A percentile compares a stretch with the other conserved stretches of the same genome.
phyloP scores from a whole-genome alignment of 148 eudicot species.

The Chenopodium formosanum region DNA sequence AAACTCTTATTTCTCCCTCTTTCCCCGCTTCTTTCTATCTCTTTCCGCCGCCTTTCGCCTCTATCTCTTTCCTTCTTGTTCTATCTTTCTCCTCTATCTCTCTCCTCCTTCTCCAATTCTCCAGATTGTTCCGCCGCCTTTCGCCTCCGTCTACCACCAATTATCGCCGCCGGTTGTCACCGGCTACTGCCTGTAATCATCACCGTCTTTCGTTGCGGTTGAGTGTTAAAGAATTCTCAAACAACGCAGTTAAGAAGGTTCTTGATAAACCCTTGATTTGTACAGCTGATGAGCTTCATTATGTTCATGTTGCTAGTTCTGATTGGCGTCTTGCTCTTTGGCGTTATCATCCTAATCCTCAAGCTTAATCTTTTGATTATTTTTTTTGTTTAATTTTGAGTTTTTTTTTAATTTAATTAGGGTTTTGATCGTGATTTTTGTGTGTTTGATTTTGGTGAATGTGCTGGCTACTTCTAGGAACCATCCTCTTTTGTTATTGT shows the following conservation, averaged over 20 bases:
- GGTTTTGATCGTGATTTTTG: not conserved
- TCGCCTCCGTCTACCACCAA: slow-evolving; percentile 30
- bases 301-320: slow-evolving; percentile 60
- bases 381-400: too few relatives aligned
- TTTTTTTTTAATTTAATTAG: not conserved
- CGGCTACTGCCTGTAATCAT: slow-evolving; percentile 28
- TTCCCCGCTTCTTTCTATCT: not conserved
- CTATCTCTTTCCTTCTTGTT: not conserved
- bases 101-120: slow-evolving; percentile 28
- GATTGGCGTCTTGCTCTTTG: slow-evolving; percentile 91
- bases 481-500: slow-evolving; percentile 82
- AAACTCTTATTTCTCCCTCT: too few relatives aligned
- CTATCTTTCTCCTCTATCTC: too few relatives aligned
- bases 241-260: slow-evolving; percentile 39
- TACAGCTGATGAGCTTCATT: slow-evolving; percentile 96
- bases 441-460: not conserved
- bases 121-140: slow-evolving; percentile 31
- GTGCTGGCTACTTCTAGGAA: slow-evolving; percentile 62
- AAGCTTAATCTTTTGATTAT: slow-evolving; percentile 32
- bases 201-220: slow-evolving; percentile 9
- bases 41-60: slow-evolving; percentile 30
- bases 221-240: slow-evolving; percentile 47
- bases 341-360: slow-evolving; percentile 78
- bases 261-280: slow-evolving; percentile 66
- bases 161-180: slow-evolving; percentile 26